Evolutionary conservation across 2,329 filamentous ascomycete species (phyloP), one percentile per base, ranked within the genome.

Genomic region (Beauveria asiatica): DNA sequence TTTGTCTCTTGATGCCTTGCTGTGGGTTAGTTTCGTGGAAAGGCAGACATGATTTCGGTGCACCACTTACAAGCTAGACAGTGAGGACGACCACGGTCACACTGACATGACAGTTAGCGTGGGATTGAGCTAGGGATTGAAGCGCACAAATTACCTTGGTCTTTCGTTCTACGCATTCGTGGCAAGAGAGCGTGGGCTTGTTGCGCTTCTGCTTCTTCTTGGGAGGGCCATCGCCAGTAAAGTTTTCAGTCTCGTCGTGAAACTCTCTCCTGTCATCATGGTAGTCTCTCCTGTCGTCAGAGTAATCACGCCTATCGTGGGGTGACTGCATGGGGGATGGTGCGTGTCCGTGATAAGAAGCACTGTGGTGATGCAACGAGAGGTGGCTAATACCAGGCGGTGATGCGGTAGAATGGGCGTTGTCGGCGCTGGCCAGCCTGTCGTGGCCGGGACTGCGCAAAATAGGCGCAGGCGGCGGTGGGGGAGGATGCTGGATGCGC

Each of bases 161-260:
- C 75, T 92, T 92, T 65, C 89, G 80, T 74, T 91, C 88, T 23
- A 92, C 89, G 69, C 89, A 93, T 70, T 91, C 88, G 63, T 86
- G 82, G 68, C 89, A 92, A 53, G 87, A 90, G 63, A 92, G 70
- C 1, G 89, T 92, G 3, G 89, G 89, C 72, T 93, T 93, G 74
- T 93, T 93, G 52, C 89, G 83, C 76, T 89, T 92, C 75, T 92
- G 89, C 74, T 88, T 90, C 76, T 89, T 89, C 71, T 76, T 80
- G 11, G 75, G 69, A n/a, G 76, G 79, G 48, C 76, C 73, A 41
- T 71, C 70, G n/a, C 63, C 67, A 19, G 54, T 59, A 16, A 59
- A 48, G 27, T 59, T 51, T 25, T 59, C 37, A 13, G 59, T 54
- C 17, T 61, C 57, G 33, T 62, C 46, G 37, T 52, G 44, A 33